Evolutionary conservation across 2,329 filamentous ascomycete genomes (phyloP).

Genomic region (Ophiocordyceps camponoti-leonardi): DNA sequence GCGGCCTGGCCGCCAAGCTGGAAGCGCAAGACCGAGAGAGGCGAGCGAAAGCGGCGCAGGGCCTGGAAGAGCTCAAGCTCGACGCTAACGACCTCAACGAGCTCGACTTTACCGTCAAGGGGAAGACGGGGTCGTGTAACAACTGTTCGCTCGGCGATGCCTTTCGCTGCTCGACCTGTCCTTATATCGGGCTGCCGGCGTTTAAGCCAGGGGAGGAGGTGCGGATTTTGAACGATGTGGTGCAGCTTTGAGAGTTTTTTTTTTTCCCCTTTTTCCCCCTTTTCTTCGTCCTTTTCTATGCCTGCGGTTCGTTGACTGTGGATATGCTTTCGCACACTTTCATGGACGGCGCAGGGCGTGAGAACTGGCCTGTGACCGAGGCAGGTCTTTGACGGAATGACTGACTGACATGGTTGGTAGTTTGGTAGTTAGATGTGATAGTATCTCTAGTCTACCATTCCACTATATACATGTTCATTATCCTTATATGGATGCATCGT

Average conservation of each 20-base stretch:
- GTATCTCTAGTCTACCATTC: too few relatives aligned
- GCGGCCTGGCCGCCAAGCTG: constrained; percentile 71
- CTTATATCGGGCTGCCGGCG: constrained; percentile 80
- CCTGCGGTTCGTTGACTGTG: too few relatives aligned
- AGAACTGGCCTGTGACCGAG: too few relatives aligned
- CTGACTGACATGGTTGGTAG: too few relatives aligned
- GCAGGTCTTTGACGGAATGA: too few relatives aligned
- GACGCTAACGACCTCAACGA: constrained; percentile 62
- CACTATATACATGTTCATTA: too few relatives aligned
- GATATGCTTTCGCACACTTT: too few relatives aligned
- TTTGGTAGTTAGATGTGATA: too few relatives aligned
- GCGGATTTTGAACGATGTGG: constrained; percentile 65
- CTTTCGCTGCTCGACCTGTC: constrained; percentile 55
- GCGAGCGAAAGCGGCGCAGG: constrained; percentile 44
- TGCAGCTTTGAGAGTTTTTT: constrained; percentile 46
- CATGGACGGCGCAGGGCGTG: too few relatives aligned
- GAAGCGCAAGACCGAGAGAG: constrained; percentile 70
- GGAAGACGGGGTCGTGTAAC: constrained; percentile 87
- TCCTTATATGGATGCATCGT: too few relatives aligned
- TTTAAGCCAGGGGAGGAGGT: constrained; percentile 98
- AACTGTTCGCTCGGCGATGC: constrained; percentile 91
- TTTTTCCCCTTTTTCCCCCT: too few relatives aligned
- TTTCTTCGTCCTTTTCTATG: too few relatives aligned
- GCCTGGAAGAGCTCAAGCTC: constrained; percentile 56
- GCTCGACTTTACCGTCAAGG: constrained; percentile 93